These are phyloP conservation scores for Aspergillus clavatus DNA, from an alignment of 2,329 filamentous ascomycete species.

Conservation along the genomic window DNA sequence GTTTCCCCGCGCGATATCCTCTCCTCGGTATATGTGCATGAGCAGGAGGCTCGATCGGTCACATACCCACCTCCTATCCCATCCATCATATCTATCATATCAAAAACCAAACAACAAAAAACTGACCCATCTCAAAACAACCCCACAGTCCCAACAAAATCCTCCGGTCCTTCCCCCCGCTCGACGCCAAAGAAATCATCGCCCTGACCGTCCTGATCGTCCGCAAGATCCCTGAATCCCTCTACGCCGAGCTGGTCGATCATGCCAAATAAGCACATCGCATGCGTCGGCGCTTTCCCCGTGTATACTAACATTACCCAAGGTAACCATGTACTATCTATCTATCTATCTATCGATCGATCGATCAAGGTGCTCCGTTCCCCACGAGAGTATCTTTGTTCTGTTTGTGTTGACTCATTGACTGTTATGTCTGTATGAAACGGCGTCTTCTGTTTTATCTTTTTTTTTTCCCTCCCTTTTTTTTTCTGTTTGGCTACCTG, in stretches of 20 bases:
- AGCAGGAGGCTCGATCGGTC: conserved; percentile 1
- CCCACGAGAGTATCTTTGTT: too few relatives aligned
- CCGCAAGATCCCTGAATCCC: conserved; percentile 80
- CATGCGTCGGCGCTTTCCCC: not conserved
- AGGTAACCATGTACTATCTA: conserved; percentile 5
- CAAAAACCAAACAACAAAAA: too few relatives aligned
- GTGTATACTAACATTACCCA: not conserved
- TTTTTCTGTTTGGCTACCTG: too few relatives aligned
- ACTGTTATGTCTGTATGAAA: too few relatives aligned
- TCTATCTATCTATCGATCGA: too few relatives aligned
- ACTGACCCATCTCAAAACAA: conserved; percentile 9
- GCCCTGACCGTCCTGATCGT: conserved; percentile 80
- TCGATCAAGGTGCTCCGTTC: too few relatives aligned
- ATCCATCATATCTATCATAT: too few relatives aligned
- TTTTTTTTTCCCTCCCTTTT: too few relatives aligned
- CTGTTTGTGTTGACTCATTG: too few relatives aligned
- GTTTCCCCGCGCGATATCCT: too few relatives aligned
- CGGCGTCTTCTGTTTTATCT: not conserved
- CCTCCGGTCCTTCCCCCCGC: conserved; percentile 76
- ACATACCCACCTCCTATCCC: conserved; percentile 4
- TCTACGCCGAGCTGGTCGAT: conserved; percentile 83
- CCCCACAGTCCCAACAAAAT: conserved; percentile 76
- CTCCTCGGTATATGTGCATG: too few relatives aligned
- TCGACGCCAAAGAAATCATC: conserved; percentile 80
- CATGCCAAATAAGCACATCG: conserved; percentile 58